phyloP scores from a whole-genome alignment of 495 filamentous ascomycete species.

The Penicillium canariense region DNA sequence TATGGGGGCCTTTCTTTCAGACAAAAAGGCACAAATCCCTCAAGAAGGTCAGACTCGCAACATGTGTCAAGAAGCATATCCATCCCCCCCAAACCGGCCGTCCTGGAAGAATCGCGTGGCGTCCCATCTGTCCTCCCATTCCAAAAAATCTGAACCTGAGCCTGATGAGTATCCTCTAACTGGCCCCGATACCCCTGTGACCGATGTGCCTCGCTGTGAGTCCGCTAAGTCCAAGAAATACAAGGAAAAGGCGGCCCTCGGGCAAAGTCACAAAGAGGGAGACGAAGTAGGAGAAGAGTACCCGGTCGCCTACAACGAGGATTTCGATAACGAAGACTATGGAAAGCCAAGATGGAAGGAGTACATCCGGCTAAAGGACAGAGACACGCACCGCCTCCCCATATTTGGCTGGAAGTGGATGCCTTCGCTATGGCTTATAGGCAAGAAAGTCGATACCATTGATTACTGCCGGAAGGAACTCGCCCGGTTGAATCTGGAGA shows the following conservation, averaged over 20 bases:
- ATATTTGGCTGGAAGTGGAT: conserved; percentile 79
- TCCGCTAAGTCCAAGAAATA: conserved; percentile 19
- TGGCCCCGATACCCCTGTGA: conserved; percentile 28
- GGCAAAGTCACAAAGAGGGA: conserved; percentile 33
- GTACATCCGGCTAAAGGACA: conserved; percentile 76
- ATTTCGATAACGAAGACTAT: conserved; percentile 59
- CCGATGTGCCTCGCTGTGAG: conserved; percentile 13
- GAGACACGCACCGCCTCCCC: conserved; percentile 81
- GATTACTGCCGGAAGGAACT: conserved; percentile 86
- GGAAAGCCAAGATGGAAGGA: conserved; percentile 77
- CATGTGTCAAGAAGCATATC: conserved; percentile 8
- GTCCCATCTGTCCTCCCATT: conserved; percentile 15
- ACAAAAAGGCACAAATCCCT: neutral
- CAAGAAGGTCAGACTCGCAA: neutral
- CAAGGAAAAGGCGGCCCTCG: conserved; percentile 17
- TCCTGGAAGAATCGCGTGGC: conserved; percentile 47
- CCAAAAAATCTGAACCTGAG: conserved; percentile 28
- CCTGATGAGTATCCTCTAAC: conserved; percentile 43
- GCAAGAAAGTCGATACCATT: conserved; percentile 93
- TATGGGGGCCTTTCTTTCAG: neutral
- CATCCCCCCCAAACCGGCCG: conserved; percentile 32
- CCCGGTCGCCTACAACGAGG: conserved; percentile 65
- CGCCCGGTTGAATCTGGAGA: conserved; percentile 86
- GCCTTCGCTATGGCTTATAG: conserved; percentile 73
- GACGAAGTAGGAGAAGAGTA: conserved; percentile 55